Percentiles rank a stretch among this genome's conserved stretches.
phyloP scores from a whole-genome alignment of 768 basidiomycete genomes.

The Pleurotus tuber-regium region DNA sequence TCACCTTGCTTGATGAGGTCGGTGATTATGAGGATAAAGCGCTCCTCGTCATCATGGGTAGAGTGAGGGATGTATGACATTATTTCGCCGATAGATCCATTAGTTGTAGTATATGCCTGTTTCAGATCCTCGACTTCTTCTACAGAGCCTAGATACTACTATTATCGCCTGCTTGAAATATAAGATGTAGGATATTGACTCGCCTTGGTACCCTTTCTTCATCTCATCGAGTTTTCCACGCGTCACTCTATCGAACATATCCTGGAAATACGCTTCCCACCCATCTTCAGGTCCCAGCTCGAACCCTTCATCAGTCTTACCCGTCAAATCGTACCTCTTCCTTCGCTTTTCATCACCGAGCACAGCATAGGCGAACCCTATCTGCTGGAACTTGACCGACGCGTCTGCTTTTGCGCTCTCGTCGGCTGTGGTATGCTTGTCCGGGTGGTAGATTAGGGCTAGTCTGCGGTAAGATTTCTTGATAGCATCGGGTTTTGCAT shows the following conservation, averaged over 20 bases:
- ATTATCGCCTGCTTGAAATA: no score
- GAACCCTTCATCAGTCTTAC: slow-evolving; percentile 79
- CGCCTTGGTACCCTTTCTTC: slow-evolving; percentile 94
- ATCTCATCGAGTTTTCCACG: slow-evolving; percentile 86
- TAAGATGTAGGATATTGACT: no score
- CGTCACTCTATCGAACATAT: slow-evolving; percentile 85
- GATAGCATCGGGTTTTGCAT: slow-evolving; percentile 65
- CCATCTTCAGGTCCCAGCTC: slow-evolving; percentile 74
- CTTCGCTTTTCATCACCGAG: slow-evolving; percentile 76
- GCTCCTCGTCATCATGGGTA: slow-evolving; percentile 77
- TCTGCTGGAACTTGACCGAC: slow-evolving; percentile 82
- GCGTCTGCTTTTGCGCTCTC: slow-evolving; percentile 64
- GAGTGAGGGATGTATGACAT: slow-evolving; percentile 88
- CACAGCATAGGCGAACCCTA: slow-evolving; percentile 93
- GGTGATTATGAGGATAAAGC: slow-evolving; percentile 72
- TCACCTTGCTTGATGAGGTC: slow-evolving; percentile 60
- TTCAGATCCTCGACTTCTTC: slow-evolving; percentile 85
- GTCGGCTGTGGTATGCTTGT: slow-evolving; percentile 71
- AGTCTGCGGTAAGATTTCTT: slow-evolving; percentile 82
- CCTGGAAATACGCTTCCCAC: slow-evolving; percentile 96
- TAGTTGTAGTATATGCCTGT: slow-evolving; percentile 64
- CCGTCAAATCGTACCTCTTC: slow-evolving; percentile 80
- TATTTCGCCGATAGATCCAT: slow-evolving; percentile 78
- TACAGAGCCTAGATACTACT: slow-evolving; percentile 67
- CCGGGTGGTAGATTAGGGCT: slow-evolving; percentile 84